Conservation (phyloP, 176 grass and related monocot genomes). For the Tillandsia fasciculata region DNA sequence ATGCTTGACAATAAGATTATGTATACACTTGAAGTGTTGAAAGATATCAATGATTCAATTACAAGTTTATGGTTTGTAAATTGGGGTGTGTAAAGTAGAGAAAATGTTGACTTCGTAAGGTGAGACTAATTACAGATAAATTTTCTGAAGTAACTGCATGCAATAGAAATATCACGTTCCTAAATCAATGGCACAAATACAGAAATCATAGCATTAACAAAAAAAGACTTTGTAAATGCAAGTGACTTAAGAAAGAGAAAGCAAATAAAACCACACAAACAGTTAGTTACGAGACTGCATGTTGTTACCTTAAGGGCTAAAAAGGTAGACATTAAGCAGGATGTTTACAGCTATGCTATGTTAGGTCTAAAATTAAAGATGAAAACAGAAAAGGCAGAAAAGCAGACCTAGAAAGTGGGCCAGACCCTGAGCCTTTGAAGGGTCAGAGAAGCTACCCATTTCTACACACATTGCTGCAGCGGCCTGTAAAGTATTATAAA, state of each 20-base stretch:
- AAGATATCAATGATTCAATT: too few species aligned
- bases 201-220: too few species aligned
- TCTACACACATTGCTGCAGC: slow-evolving; percentile 90
- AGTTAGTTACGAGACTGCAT: background rate
- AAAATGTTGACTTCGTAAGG: too few species aligned
- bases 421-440: slow-evolving; percentile 65
- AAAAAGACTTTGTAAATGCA: too few species aligned
- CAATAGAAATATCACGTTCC: too few species aligned
- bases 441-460: slow-evolving; percentile 87
- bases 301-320: background rate
- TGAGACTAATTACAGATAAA: too few species aligned
- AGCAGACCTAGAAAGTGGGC: slow-evolving; percentile 89
- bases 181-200: too few species aligned
- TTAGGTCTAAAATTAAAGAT: background rate
- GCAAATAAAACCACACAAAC: background rate
- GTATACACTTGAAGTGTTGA: too few species aligned
- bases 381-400: slow-evolving; percentile 16
- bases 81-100: too few species aligned
- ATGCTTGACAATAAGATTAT: too few species aligned
- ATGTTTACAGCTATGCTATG: background rate
- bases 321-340: background rate
- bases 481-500: slow-evolving; percentile 38
- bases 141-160: too few species aligned
- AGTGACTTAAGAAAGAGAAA: background rate
- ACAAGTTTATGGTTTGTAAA: too few species aligned